Conservation (phyloP, 345 rosid genomes). For the Arabidopsis suecica region DNA sequence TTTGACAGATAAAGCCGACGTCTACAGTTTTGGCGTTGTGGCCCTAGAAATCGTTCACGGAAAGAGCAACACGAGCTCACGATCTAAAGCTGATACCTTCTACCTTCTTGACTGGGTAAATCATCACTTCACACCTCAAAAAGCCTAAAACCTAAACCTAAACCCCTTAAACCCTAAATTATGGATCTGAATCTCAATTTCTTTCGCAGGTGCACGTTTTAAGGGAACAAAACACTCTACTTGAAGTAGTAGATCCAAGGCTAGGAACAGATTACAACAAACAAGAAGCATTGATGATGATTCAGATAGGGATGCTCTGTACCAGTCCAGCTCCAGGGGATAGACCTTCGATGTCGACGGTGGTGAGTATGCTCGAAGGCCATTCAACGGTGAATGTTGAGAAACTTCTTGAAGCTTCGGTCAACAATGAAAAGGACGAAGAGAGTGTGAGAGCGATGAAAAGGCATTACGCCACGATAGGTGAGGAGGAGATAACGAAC, state of each 20-base stretch:
- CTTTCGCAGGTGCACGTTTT: constrained; percentile 46
- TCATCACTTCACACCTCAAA: neutral
- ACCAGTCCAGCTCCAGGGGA: constrained; percentile 46
- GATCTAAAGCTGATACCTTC: constrained; percentile 44
- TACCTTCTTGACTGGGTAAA: constrained; percentile 60
- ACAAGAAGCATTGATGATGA: constrained; percentile 53
- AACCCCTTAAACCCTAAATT: neutral
- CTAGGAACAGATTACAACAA: constrained; percentile 51
- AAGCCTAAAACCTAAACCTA: neutral
- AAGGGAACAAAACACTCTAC: constrained; percentile 49
- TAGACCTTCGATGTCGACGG: constrained; percentile 64
- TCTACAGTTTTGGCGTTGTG: constrained; percentile 56
- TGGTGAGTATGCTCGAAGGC: constrained; percentile 68
- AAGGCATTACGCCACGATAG: constrained; percentile 36
- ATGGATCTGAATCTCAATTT: neutral
- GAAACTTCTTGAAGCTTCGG: constrained; percentile 41
- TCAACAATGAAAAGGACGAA: constrained; percentile 18
- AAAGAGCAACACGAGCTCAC: constrained; percentile 48
- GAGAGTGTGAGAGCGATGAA: constrained; percentile 46
- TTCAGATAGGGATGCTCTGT: constrained; percentile 56
- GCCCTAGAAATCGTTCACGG: constrained; percentile 56
- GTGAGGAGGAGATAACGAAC: constrained; percentile 14
- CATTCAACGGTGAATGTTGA: constrained; percentile 41
- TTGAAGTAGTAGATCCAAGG: constrained; percentile 55
- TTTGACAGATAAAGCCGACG: constrained; percentile 55